phyloP scores from a whole-genome alignment of 208 protist genomes.

The Strigomonas oncopelti region DNA sequence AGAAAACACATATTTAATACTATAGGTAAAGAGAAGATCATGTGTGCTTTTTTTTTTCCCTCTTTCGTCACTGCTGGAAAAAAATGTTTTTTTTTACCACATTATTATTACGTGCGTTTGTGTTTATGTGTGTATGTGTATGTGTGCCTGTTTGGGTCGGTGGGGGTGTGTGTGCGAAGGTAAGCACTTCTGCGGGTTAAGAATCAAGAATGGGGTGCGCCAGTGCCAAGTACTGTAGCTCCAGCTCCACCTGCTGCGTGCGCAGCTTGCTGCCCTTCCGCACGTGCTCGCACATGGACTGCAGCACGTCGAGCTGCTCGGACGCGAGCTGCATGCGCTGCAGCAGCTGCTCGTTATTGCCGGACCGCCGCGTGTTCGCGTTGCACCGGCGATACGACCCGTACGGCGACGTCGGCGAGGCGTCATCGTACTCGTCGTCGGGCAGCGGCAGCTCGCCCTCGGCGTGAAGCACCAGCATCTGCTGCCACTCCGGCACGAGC shows the following conservation, averaged over 20 bases:
- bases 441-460: constrained; percentile 68
- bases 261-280: constrained; percentile 27
- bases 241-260: constrained; percentile 37
- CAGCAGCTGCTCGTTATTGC: constrained; percentile 50
- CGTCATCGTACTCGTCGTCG: constrained; percentile 79
- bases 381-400: not conserved
- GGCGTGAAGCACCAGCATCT: constrained; percentile 44
- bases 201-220: not conserved
- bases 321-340: constrained; percentile 38
- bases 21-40: too few species aligned
- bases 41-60: too few species aligned
- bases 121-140: too few species aligned
- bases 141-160: too few species aligned
- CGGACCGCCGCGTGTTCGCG: constrained; percentile 47
- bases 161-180: not conserved
- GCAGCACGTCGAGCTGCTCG: constrained; percentile 36
- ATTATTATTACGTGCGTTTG: too few species aligned
- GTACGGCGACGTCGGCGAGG: constrained; percentile 6
- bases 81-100: too few species aligned
- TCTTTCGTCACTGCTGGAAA: too few species aligned
- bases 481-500: constrained; percentile 81
- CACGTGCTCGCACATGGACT: constrained; percentile 26
- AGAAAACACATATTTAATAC: too few species aligned
- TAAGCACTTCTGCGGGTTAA: not conserved
- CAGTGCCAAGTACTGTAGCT: constrained; percentile 26